Percentiles rank a stretch among this genome's conserved stretches.
These are phyloP conservation scores for Puccinia novopanici DNA, from an alignment of 1,284 basidiomycete species.

Conservation along the genomic window DNA sequence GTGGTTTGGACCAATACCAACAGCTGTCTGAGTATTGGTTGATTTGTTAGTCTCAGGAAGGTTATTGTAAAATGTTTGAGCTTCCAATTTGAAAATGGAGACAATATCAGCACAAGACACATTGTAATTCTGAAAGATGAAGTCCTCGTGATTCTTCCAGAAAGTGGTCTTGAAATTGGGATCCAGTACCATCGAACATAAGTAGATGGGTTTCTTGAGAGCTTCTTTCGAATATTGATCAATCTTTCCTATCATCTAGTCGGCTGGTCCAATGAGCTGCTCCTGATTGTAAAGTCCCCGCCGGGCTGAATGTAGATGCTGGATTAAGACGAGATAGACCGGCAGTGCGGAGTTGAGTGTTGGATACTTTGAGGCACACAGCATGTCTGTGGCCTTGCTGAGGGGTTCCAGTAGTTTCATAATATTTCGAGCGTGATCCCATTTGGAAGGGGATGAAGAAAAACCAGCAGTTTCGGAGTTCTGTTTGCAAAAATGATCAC, in stretches of 20 bases:
- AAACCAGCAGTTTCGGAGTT: neutral
- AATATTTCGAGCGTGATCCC: neutral
- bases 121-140: neutral
- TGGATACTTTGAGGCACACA: neutral
- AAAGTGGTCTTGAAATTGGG: neutral
- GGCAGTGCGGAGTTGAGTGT: neutral
- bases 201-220: neutral
- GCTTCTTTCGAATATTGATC: neutral
- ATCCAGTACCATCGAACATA: conserved; percentile 4
- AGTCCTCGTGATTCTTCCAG: neutral
- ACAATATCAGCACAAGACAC: neutral
- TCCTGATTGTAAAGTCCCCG: neutral
- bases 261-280: neutral
- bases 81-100: neutral
- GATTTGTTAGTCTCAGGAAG: neutral
- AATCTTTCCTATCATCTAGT: neutral
- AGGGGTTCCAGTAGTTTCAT: neutral
- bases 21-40: too few relatives aligned
- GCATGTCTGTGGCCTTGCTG: neutral
- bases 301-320: neutral
- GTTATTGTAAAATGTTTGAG: neutral
- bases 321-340: neutral
- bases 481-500: neutral
- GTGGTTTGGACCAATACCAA: neutral
- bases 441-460: neutral